A percentile compares a stretch with the other conserved stretches of the same genome.
Conservation (phyloP, 1,139 yeast species). For the Candida tetrigidarum region DNA sequence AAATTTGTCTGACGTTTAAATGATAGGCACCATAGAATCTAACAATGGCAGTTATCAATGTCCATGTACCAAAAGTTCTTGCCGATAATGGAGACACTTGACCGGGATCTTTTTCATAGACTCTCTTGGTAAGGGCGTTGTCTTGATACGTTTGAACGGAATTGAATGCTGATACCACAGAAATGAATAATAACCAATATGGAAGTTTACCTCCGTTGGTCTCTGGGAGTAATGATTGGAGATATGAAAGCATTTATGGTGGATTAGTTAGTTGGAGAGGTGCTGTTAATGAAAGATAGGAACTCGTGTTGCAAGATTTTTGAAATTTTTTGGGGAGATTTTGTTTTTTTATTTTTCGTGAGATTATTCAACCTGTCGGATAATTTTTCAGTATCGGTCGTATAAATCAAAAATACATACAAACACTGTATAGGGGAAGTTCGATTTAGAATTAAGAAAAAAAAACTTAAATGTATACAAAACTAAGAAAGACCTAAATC, state of each 20-base stretch:
- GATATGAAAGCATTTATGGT: slow-evolving; percentile 19
- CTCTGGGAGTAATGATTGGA: slow-evolving; percentile 29
- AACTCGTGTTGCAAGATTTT: background rate
- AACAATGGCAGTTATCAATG: slow-evolving; percentile 81
- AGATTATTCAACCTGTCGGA: background rate
- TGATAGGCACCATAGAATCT: slow-evolving; percentile 88
- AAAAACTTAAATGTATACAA: background rate
- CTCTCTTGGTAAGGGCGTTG: slow-evolving; percentile 72
- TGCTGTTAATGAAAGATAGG: background rate
- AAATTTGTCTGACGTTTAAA: slow-evolving; percentile 67
- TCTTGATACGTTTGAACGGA: slow-evolving; percentile 77
- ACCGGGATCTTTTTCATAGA: slow-evolving; percentile 54
- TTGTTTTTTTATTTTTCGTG: no score
- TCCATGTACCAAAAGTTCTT: slow-evolving; percentile 98
- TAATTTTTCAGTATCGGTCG: slow-evolving; percentile 3
- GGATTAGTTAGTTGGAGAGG: background rate
- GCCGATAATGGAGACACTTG: slow-evolving; percentile 79
- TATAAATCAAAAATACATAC: slow-evolving; percentile 1
- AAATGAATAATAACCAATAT: slow-evolving; percentile 60
- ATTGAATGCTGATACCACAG: slow-evolving; percentile 88
- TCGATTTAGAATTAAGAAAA: no score
- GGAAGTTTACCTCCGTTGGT: slow-evolving; percentile 46
- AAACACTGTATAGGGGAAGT: no score
- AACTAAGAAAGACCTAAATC: background rate
- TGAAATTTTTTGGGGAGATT: background rate